Evolutionary conservation across 2,329 filamentous ascomycete genomes (phyloP).

Genomic region (Dothiorella sarmentorum): DNA sequence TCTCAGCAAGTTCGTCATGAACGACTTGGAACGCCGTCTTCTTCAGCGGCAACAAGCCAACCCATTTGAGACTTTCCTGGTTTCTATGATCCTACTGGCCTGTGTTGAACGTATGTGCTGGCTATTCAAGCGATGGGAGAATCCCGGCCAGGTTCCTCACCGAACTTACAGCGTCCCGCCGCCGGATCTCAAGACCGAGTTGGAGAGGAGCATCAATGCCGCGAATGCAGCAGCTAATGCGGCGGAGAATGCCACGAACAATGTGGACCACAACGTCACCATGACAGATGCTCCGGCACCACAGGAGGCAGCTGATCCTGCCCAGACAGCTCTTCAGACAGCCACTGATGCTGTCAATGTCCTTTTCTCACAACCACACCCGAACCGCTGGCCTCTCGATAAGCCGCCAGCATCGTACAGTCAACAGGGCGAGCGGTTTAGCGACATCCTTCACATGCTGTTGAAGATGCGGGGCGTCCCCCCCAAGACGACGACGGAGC

Average conservation of each 20-base stretch:
- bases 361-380: constrained; percentile 20
- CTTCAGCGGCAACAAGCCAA: constrained; percentile 56
- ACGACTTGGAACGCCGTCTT: constrained; percentile 58
- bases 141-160: constrained; percentile 18
- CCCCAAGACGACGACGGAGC: constrained; percentile 35
- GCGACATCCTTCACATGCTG: constrained; percentile 55
- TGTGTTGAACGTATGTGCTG: constrained; percentile 60
- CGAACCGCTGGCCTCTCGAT: constrained; percentile 51
- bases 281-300: constrained; percentile 1
- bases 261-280: background rate
- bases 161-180: constrained; percentile 23
- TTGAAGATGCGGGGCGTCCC: constrained; percentile 54
- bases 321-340: background rate
- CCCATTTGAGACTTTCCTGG: constrained; percentile 58
- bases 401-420: constrained; percentile 51
- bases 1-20: constrained; percentile 54
- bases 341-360: background rate
- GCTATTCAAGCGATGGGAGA: constrained; percentile 54
- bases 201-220: constrained; percentile 12
- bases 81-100: constrained; percentile 55
- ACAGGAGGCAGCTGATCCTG: background rate
- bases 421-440: constrained; percentile 56
- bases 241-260: background rate
- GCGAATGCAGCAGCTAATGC: constrained; percentile 2
- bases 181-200: constrained; percentile 3